Evolutionary conservation across 768 basidiomycete genomes (phyloP).

Genomic region (Serendipita sp.): DNA sequence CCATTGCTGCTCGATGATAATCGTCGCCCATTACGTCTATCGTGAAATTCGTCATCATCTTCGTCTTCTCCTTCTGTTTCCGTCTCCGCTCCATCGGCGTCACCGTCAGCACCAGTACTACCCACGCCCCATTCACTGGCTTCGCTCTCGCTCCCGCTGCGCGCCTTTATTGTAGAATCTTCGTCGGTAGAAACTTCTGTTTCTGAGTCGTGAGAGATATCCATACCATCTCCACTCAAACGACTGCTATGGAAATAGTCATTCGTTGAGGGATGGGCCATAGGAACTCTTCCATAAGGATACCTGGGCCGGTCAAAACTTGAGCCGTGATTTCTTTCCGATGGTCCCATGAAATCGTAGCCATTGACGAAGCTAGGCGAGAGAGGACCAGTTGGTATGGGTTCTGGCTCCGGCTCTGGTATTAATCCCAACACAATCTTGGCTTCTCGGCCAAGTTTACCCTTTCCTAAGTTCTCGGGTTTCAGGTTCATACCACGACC

Average conservation of each 20-base stretch:
- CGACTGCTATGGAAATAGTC: neutral
- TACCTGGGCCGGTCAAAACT: neutral
- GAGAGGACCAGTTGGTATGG: neutral
- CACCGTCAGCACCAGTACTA: neutral
- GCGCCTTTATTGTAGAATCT: constrained; percentile 1
- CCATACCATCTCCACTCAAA: neutral
- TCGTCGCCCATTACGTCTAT: neutral
- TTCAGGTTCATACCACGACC: neutral
- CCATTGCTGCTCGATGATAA: constrained; percentile 3
- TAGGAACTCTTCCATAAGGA: neutral
- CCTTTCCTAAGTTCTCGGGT: neutral
- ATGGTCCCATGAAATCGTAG: neutral
- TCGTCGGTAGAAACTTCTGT: constrained; percentile 5
- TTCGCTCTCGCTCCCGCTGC: constrained; percentile 6
- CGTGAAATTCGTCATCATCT: neutral
- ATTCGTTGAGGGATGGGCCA: neutral
- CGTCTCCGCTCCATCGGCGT: constrained; percentile 1
- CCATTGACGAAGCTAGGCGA: neutral
- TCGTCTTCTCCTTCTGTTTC: constrained; percentile 4
- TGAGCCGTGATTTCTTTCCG: neutral
- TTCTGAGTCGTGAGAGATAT: constrained; percentile 5
- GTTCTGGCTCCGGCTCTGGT: neutral
- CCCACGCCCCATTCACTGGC: constrained; percentile 3
- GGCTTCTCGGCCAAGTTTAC: neutral
- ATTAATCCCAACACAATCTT: neutral